phyloP scores from a whole-genome alignment of 2,329 filamentous ascomycete genomes.

The Aureobasidium sp. region DNA sequence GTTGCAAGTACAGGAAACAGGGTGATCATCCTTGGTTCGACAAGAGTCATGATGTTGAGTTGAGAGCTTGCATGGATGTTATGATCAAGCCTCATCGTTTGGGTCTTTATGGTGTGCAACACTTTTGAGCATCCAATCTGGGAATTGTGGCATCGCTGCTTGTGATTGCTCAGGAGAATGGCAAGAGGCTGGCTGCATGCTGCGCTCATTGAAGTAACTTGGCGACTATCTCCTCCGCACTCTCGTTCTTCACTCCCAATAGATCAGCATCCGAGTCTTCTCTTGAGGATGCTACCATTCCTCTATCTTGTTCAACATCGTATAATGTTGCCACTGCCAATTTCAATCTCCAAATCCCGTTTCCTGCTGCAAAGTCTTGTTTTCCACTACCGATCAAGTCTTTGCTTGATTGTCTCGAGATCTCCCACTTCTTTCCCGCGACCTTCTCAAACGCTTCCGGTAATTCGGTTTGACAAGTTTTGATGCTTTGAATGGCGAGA shows the following conservation, averaged over 20 bases:
- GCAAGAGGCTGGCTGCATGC: too few relatives aligned
- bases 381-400: conserved; percentile 12
- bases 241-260: conserved; percentile 17
- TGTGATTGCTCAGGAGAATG: too few relatives aligned
- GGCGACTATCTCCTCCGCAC: conserved; percentile 5
- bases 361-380: background rate
- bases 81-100: background rate
- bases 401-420: background rate
- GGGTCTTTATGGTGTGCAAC: background rate
- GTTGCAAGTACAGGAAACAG: background rate
- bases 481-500: conserved; percentile 47
- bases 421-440: conserved; percentile 15
- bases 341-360: conserved; percentile 14
- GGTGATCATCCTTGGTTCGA: background rate
- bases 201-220: conserved; percentile 1
- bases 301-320: conserved; percentile 14
- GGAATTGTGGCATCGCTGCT: background rate
- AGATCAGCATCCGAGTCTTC: conserved; percentile 17
- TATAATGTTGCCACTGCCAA: conserved; percentile 16
- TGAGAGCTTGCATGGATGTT: background rate
- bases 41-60: conserved; percentile 1
- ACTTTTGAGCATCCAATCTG: background rate
- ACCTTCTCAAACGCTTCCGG: conserved; percentile 28
- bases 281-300: conserved; percentile 12
- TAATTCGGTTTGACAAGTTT: conserved; percentile 47